Evolutionary conservation across 2,329 filamentous ascomycete species (phyloP), one percentile per base, ranked within the genome.

Genomic region (Colletotrichum aenigma): DNA sequence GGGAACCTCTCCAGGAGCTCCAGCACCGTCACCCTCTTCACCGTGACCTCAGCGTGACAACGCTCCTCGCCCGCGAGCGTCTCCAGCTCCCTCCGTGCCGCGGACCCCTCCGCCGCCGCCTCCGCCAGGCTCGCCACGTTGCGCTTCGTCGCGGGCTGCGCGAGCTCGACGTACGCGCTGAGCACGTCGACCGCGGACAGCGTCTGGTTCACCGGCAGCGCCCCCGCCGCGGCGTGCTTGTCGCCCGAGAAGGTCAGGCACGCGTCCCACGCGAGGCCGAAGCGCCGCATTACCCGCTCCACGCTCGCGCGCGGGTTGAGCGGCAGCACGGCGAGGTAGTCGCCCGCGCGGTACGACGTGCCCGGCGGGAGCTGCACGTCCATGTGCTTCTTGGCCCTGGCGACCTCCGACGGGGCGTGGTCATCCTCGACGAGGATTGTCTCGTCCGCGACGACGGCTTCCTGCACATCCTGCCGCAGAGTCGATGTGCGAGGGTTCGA

Each of bases 281-380:
- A 96, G 24, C 89, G 87, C 21, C 89, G 86, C 84, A 95, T 91
- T 0, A 91, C 93, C 10, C 93, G 88, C 6, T 88, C 87, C 4
- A 96, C 90, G 12, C 87, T 91, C 34, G 88, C 84, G 61, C 88
- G 87, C 2, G 92, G 91, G 81, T 96, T 96, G 34, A 94, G 84
- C 0, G 94, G 94, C 2, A 96, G 86, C 4, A 96, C 87, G 0
- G 93, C 93, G 1, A 96, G 88, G 81, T 97, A 96, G 81, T 96
- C 94, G 16, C 94, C 95, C 3, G 93, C 90, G 52, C 90, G 88
- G 83, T 96, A 96, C 0, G 88, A 89, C 87, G 91, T 88, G 66
- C 89, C 90, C 0, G 87, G 89, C 0, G 94, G 94, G 2, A 96
- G 87, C 75, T 91, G 89, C 38, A 96, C 91, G 77, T 92, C 91